Conservation (phyloP, 139 green algal species). For the Coccomyxa sp. region DNA sequence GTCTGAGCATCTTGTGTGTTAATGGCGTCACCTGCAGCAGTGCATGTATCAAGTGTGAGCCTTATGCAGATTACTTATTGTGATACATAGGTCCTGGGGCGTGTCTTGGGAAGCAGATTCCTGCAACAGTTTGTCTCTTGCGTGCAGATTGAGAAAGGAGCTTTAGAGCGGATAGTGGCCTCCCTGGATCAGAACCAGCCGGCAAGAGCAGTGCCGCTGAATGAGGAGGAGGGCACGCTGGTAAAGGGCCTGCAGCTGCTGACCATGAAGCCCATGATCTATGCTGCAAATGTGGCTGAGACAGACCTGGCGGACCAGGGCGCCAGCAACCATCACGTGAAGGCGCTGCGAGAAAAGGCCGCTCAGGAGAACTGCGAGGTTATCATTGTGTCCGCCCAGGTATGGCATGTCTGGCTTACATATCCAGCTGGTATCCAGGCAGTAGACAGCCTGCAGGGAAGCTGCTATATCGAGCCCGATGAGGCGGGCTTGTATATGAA, state of each 20-base stretch:
- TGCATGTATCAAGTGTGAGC: too few species aligned
- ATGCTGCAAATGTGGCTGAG: slow-evolving; percentile 91
- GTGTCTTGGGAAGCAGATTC: too few species aligned
- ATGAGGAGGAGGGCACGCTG: slow-evolving; percentile 13
- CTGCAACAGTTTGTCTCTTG: too few species aligned
- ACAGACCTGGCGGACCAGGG: slow-evolving; percentile 76
- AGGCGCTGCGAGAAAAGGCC: slow-evolving; percentile 60
- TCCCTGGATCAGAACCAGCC: slow-evolving; percentile 66
- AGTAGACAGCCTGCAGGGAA: too few species aligned
- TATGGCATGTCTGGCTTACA: slow-evolving; percentile 22
- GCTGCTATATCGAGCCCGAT: too few species aligned
- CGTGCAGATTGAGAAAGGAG: slow-evolving; percentile 54
- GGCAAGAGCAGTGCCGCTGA: slow-evolving; percentile 69
- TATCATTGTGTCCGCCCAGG: slow-evolving; percentile 75
- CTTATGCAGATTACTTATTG: too few species aligned
- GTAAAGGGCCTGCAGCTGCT: slow-evolving; percentile 74
- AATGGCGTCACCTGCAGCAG: too few species aligned
- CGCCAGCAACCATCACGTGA: slow-evolving; percentile 65
- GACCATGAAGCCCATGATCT: slow-evolving; percentile 84
- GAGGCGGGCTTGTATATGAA: too few species aligned
- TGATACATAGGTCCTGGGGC: too few species aligned
- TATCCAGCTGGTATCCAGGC: neutral
- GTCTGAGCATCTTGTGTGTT: too few species aligned
- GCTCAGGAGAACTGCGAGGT: slow-evolving; percentile 64
- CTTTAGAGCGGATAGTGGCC: slow-evolving; percentile 48